These are phyloP conservation scores for Aspergillus neoniger DNA, from an alignment of 2,329 filamentous ascomycete species.

Conservation along the genomic window DNA sequence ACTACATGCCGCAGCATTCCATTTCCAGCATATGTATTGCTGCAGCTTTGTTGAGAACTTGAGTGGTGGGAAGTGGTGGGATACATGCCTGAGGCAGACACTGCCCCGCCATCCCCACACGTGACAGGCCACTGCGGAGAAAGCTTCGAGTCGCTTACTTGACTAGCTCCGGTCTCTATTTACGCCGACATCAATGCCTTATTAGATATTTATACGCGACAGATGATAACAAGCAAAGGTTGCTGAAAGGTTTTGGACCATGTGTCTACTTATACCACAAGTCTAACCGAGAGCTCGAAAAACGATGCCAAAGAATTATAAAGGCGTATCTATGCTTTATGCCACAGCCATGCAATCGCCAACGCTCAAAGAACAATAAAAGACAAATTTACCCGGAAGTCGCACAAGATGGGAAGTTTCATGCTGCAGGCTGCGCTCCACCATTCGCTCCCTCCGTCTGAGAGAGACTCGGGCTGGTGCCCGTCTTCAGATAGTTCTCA, in stretches of 20 bases:
- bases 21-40: background rate
- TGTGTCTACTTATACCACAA: background rate
- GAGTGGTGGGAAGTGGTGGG: background rate
- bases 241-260: too few species aligned
- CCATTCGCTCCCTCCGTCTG: constrained; percentile 27
- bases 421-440: background rate
- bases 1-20: too few species aligned
- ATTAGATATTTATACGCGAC: too few species aligned
- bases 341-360: background rate
- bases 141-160: background rate
- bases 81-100: constrained; percentile 3
- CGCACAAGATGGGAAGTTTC: background rate
- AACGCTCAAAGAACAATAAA: background rate
- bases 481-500: constrained; percentile 85
- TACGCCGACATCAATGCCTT: too few species aligned
- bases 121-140: constrained; percentile 11
- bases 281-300: background rate
- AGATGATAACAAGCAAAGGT: too few species aligned
- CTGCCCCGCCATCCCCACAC: constrained; percentile 19
- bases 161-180: background rate
- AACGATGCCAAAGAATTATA: background rate
- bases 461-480: constrained; percentile 43
- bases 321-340: background rate
- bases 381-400: background rate
- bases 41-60: background rate